Conservation (phyloP, 768 basidiomycete genomes). For the Russula emetica region DNA sequence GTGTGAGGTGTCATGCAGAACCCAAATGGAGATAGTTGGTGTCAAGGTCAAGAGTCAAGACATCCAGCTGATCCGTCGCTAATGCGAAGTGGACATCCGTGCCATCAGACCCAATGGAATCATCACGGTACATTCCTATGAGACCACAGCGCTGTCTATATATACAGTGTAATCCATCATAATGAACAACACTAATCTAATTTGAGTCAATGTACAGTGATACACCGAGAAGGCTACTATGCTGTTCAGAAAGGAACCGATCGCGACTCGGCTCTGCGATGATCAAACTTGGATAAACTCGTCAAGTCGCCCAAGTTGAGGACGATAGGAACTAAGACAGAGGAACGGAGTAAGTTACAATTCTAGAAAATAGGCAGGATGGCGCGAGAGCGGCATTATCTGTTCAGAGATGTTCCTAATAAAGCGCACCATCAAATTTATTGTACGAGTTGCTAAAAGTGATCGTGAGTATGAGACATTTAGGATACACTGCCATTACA, state of each 20-base stretch:
- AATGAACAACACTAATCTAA: background rate
- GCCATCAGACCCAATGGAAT: background rate
- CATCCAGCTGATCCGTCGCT: background rate
- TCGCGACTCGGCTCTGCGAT: background rate
- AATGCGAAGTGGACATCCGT: background rate
- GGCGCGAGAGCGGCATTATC: background rate
- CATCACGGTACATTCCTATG: background rate
- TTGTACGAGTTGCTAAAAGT: no score
- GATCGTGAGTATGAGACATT: no score
- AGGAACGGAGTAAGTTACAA: background rate
- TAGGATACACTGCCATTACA: no score
- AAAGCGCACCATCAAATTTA: no score
- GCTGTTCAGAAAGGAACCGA: background rate
- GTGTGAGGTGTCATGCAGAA: conserved; percentile 1
- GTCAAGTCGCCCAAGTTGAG: background rate
- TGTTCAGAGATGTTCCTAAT: background rate
- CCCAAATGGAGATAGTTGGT: background rate
- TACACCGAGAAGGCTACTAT: background rate
- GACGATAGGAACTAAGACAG: background rate
- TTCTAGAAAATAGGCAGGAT: background rate
- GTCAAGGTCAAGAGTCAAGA: background rate
- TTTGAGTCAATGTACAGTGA: background rate
- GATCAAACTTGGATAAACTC: background rate
- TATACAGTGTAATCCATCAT: background rate
- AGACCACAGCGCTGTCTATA: background rate